Conservation (phyloP, 495 filamentous ascomycete species). For the Penicillium crystallinum region DNA sequence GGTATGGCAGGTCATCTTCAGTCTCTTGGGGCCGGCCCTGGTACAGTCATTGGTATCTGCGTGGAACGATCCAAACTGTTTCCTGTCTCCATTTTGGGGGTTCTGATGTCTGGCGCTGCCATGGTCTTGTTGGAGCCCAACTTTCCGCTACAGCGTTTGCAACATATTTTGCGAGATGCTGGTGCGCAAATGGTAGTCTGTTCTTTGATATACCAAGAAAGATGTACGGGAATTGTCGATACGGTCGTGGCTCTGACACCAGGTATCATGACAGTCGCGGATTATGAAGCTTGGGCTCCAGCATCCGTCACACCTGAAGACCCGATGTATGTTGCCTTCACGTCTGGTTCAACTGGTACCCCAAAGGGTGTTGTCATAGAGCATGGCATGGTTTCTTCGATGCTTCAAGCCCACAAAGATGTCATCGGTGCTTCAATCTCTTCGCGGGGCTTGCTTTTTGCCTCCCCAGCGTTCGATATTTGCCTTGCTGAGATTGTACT, state of each 20-base stretch:
- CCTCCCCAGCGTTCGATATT: neutral
- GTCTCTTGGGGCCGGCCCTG: neutral
- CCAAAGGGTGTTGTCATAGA: neutral
- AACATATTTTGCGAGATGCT: neutral
- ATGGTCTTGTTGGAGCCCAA: neutral
- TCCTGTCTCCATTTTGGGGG: neutral
- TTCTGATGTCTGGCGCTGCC: neutral
- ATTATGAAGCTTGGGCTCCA: neutral
- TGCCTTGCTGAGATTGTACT: neutral
- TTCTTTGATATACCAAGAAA: neutral
- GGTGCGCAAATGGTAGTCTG: neutral
- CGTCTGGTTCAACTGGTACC: neutral
- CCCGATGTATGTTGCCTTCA: neutral
- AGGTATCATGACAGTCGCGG: neutral
- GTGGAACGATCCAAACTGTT: neutral
- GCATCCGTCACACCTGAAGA: neutral
- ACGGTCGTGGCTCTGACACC: neutral
- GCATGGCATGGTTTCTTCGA: neutral
- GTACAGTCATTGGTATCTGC: neutral
- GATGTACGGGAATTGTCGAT: neutral
- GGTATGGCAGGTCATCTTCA: neutral
- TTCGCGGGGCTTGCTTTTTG: neutral
- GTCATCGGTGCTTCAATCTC: neutral
- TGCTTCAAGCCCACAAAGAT: neutral
- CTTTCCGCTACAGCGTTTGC: neutral